phyloP scores from a whole-genome alignment of 1,139 yeast genomes.

The Suhomyces chickasaworum region DNA sequence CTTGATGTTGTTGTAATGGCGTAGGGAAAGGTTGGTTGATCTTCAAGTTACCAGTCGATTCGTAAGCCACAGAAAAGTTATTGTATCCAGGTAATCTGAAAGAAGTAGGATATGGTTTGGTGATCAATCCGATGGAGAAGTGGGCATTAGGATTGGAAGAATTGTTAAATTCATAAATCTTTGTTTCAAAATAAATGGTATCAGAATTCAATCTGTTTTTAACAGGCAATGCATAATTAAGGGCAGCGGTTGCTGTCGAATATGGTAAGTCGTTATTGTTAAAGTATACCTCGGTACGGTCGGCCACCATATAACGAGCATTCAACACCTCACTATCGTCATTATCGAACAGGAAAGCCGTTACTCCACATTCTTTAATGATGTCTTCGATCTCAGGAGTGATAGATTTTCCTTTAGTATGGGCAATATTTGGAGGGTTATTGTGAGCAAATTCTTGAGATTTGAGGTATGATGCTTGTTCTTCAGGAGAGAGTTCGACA shows the following conservation, averaged over 20 bases:
- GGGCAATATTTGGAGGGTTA: constrained; percentile 36
- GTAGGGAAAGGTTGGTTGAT: constrained; percentile 73
- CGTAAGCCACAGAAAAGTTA: constrained; percentile 83
- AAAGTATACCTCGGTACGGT: constrained; percentile 62
- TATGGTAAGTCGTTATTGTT: constrained; percentile 43
- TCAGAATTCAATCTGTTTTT: constrained; percentile 56
- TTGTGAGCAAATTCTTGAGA: constrained; percentile 38
- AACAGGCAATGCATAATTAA: constrained; percentile 67
- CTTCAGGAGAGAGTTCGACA: constrained; percentile 45
- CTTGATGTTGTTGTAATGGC: constrained; percentile 48
- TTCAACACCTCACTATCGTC: constrained; percentile 30
- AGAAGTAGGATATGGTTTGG: constrained; percentile 81
- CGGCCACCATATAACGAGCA: constrained; percentile 54
- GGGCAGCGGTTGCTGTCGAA: constrained; percentile 48
- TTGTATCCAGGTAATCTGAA: constrained; percentile 87
- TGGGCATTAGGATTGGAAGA: constrained; percentile 44
- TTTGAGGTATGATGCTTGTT: constrained; percentile 38
- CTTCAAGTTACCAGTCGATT: constrained; percentile 79
- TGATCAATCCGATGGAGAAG: constrained; percentile 76
- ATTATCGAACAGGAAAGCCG: constrained; percentile 46
- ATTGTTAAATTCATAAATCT: constrained; percentile 52
- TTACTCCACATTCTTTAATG: constrained; percentile 43
- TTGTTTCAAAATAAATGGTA: constrained; percentile 70
- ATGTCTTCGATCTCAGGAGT: constrained; percentile 29
- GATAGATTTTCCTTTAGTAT: constrained; percentile 38